These are phyloP conservation scores for Epichloe glyceriae DNA, from an alignment of 2,329 filamentous ascomycete species.

Conservation along the genomic window DNA sequence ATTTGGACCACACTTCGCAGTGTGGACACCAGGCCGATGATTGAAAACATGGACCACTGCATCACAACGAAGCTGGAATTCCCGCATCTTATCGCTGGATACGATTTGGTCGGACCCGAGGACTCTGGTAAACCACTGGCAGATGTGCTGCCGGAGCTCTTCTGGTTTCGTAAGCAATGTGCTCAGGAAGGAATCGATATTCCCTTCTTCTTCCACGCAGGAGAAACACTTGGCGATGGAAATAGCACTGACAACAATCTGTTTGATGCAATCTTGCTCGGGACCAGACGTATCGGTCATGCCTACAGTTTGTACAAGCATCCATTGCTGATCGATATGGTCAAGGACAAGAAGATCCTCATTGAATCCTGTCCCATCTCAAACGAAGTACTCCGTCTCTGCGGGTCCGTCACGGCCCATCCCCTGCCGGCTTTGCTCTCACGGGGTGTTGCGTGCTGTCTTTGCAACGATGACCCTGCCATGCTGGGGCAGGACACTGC, in stretches of 20 bases:
- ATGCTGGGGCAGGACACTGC: slow-evolving; percentile 73
- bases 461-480: slow-evolving; percentile 85
- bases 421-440: slow-evolving; percentile 74
- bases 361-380: slow-evolving; percentile 85
- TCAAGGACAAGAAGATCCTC: slow-evolving; percentile 78
- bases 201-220: slow-evolving; percentile 93
- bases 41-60: slow-evolving; percentile 77
- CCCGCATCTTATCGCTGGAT: slow-evolving; percentile 71
- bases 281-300: slow-evolving; percentile 80
- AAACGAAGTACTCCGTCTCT: slow-evolving; percentile 75
- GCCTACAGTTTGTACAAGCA: slow-evolving; percentile 85
- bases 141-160: slow-evolving; percentile 70
- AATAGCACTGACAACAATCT: slow-evolving; percentile 66
- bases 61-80: slow-evolving; percentile 69
- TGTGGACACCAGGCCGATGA: slow-evolving; percentile 49
- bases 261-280: slow-evolving; percentile 78
- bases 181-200: slow-evolving; percentile 64
- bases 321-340: slow-evolving; percentile 74
- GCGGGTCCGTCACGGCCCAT: slow-evolving; percentile 62
- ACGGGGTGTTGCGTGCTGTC: slow-evolving; percentile 67
- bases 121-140: slow-evolving; percentile 62
- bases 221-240: slow-evolving; percentile 69
- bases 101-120: slow-evolving; percentile 83
- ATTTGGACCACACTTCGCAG: slow-evolving; percentile 72
- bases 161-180: slow-evolving; percentile 88